phyloP scores from a whole-genome alignment of 192 early-diverging fungal species.

The Coemansia sp. region DNA sequence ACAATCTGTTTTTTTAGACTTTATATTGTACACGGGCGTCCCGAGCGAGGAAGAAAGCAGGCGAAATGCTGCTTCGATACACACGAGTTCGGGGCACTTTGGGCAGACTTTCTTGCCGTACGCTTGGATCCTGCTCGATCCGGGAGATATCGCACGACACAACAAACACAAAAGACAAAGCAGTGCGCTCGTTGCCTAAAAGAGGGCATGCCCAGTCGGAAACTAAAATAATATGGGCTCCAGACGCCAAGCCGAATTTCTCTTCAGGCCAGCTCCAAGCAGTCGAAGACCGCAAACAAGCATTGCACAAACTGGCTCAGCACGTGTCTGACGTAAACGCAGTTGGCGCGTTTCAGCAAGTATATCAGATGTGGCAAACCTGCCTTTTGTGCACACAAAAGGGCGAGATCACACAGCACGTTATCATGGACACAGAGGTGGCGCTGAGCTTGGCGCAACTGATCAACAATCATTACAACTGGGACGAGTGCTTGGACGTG shows the following conservation, averaged over 20 bases:
- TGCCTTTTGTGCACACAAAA: slow-evolving; percentile 3
- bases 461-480: slow-evolving; percentile 12
- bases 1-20: slow-evolving; percentile 1
- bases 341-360: slow-evolving; percentile 16
- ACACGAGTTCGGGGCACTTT: not conserved
- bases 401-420: slow-evolving; percentile 9
- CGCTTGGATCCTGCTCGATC: not conserved
- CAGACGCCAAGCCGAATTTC: not conserved
- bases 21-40: not conserved
- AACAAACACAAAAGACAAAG: not conserved
- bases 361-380: slow-evolving; percentile 2
- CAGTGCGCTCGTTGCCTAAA: not conserved
- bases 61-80: slow-evolving; percentile 4
- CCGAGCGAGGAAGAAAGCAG: not conserved
- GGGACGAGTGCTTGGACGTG: slow-evolving; percentile 30
- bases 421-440: slow-evolving; percentile 22
- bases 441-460: slow-evolving; percentile 8
- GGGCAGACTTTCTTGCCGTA: not conserved
- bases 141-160: not conserved
- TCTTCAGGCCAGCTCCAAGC: not conserved
- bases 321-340: not conserved
- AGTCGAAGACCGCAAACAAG: not conserved
- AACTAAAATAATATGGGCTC: not conserved
- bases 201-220: not conserved
- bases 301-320: slow-evolving; percentile 5